Percentiles rank a stretch among this genome's conserved stretches.
Conservation (phyloP, 441 rosid genomes). For the Jatropha podagrica region DNA sequence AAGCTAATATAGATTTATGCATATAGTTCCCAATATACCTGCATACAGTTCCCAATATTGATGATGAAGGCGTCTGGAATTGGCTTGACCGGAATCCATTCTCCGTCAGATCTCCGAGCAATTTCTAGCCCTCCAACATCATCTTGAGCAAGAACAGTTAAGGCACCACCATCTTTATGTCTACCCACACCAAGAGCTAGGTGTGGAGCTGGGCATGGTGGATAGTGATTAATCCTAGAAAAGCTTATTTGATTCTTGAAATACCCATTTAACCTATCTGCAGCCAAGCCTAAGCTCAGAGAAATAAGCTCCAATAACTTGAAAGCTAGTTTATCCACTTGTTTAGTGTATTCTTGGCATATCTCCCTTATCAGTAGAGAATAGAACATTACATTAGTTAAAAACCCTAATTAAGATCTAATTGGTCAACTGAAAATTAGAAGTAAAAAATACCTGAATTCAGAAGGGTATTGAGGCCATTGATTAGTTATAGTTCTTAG, state of each 20-base stretch:
- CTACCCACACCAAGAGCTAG: conserved; percentile 83
- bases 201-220: conserved; percentile 77
- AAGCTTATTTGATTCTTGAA: conserved; percentile 64
- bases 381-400: background rate
- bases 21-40: conserved; percentile 47
- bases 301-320: conserved; percentile 54
- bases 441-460: conserved; percentile 22
- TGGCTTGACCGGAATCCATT: conserved; percentile 70
- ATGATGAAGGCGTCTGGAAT: conserved; percentile 61
- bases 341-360: conserved; percentile 54
- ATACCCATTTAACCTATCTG: conserved; percentile 43
- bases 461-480: conserved; percentile 66
- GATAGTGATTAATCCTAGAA: conserved; percentile 64
- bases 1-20: no score
- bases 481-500: conserved; percentile 53
- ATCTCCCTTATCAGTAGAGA: conserved; percentile 38
- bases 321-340: conserved; percentile 56
- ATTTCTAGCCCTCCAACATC: conserved; percentile 80
- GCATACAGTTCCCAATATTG: conserved; percentile 65
- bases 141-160: conserved; percentile 72
- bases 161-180: conserved; percentile 70
- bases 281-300: conserved; percentile 61
- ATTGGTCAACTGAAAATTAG: background rate
- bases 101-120: conserved; percentile 60
- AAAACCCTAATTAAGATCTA: no score